phyloP scores from a whole-genome alignment of 106 monocot species.

The Dendrobium huoshanense region DNA sequence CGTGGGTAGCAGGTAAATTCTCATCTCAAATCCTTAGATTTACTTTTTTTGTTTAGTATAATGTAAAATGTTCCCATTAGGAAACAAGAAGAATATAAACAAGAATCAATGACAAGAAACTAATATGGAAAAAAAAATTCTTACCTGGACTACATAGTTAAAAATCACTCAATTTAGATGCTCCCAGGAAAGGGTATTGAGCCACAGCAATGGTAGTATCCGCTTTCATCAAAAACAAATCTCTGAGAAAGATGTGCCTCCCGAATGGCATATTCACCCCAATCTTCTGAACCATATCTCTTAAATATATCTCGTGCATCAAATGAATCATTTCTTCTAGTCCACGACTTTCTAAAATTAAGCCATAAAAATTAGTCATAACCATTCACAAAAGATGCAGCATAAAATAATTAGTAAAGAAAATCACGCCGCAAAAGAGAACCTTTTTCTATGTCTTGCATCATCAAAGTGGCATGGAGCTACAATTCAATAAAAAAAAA shows the following conservation, averaged over 20 bases:
- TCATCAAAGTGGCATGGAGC: conserved; percentile 94
- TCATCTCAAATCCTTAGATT: not conserved
- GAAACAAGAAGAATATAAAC: not conserved
- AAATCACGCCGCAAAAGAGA: not conserved
- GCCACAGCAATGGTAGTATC: conserved; percentile 87
- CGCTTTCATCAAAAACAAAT: conserved; percentile 56
- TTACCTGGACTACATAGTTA: not conserved
- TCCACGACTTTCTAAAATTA: conserved; percentile 32
- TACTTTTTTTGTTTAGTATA: not conserved
- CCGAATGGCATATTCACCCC: conserved; percentile 73
- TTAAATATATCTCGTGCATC: conserved; percentile 71
- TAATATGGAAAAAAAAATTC: not conserved
- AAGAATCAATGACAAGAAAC: not conserved
- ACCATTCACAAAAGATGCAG: not conserved
- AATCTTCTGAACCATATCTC: conserved; percentile 60
- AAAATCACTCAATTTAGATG: not conserved
- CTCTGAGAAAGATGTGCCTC: conserved; percentile 88
- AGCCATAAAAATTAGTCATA: not conserved
- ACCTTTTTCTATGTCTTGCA: conserved; percentile 74
- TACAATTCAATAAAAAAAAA: conserved; percentile 25
- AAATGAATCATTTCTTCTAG: conserved; percentile 45
- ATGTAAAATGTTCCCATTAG: not conserved
- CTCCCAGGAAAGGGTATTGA: conserved; percentile 50
- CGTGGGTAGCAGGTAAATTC: not conserved
- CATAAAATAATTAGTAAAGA: not conserved